phyloP scores from a whole-genome alignment of 495 filamentous ascomycete species.

The Pyrenopolyporus hunteri region DNA sequence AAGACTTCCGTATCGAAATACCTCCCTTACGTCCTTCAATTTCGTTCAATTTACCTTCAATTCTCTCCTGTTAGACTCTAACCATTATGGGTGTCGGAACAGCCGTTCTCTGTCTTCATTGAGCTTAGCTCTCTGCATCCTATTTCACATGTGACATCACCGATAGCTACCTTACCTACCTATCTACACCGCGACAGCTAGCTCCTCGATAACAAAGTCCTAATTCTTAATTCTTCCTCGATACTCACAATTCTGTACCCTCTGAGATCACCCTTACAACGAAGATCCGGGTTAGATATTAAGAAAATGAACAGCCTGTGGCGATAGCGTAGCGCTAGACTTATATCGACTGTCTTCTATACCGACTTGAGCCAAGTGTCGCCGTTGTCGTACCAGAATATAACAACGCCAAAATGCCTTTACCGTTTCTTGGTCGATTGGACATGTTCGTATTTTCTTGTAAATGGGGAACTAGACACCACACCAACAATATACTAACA shows the following conservation, averaged over 20 bases:
- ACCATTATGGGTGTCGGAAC: neutral
- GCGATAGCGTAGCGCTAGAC: slow-evolving; percentile 32
- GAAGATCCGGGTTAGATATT: slow-evolving; percentile 1
- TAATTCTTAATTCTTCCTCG: neutral
- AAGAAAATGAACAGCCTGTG: slow-evolving; percentile 30
- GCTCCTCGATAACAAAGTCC: slow-evolving; percentile 7
- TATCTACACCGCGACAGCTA: slow-evolving; percentile 13
- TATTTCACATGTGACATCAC: slow-evolving; percentile 41
- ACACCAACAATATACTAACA: no score
- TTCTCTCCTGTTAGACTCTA: slow-evolving; percentile 1
- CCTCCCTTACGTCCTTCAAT: neutral
- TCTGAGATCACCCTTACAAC: slow-evolving; percentile 3
- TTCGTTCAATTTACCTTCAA: neutral
- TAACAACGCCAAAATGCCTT: slow-evolving; percentile 62
- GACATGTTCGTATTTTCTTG: slow-evolving; percentile 61
- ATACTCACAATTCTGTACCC: neutral
- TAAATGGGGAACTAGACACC: neutral
- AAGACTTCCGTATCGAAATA: neutral
- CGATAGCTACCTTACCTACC: slow-evolving; percentile 11
- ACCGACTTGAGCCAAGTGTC: slow-evolving; percentile 18
- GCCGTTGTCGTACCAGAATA: slow-evolving; percentile 22
- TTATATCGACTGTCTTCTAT: slow-evolving; percentile 20
- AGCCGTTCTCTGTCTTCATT: slow-evolving; percentile 6
- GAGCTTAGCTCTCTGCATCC: slow-evolving; percentile 13
- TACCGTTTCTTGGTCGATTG: slow-evolving; percentile 84